These are phyloP conservation scores for Aspergillus sp. DNA, from an alignment of 2,329 filamentous ascomycete genomes.

Conservation along the genomic window DNA sequence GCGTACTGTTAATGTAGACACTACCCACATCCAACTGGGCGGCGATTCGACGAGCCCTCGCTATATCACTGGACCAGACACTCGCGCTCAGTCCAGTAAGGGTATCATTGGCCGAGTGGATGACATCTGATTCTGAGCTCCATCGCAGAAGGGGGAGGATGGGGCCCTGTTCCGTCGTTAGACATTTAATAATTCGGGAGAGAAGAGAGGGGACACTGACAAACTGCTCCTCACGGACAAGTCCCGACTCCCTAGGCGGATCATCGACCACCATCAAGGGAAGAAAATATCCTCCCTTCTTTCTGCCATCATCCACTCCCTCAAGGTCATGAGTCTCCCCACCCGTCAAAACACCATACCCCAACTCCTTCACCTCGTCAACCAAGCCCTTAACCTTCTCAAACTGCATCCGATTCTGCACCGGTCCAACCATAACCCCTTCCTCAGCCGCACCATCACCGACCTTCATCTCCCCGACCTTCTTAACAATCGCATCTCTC, in stretches of 20 bases:
- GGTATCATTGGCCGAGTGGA: not conserved
- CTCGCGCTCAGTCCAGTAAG: not conserved
- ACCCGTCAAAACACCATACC: not conserved
- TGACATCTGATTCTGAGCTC: not conserved
- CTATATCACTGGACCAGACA: not conserved
- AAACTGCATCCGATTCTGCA: constrained; percentile 1
- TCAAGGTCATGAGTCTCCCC: not conserved
- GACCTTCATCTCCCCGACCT: too few relatives aligned
- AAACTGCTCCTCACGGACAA: not conserved
- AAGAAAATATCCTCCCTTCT: not conserved
- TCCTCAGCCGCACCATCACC: not conserved
- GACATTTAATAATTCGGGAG: not conserved
- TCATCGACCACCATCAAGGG: not conserved
- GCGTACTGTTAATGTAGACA: not conserved
- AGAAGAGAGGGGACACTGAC: not conserved
- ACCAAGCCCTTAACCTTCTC: not conserved
- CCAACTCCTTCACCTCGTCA: not conserved
- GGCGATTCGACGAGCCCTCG: not conserved
- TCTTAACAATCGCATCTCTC: not conserved
- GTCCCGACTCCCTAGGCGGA: not conserved
- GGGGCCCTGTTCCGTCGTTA: not conserved
- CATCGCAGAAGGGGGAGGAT: not conserved
- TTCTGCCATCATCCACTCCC: not conserved
- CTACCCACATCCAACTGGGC: not conserved
- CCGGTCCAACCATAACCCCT: not conserved